Base-by-base conservation (phyloP, 495 filamentous ascomycete genomes). In the Lophiostoma macrostomum region DNA sequence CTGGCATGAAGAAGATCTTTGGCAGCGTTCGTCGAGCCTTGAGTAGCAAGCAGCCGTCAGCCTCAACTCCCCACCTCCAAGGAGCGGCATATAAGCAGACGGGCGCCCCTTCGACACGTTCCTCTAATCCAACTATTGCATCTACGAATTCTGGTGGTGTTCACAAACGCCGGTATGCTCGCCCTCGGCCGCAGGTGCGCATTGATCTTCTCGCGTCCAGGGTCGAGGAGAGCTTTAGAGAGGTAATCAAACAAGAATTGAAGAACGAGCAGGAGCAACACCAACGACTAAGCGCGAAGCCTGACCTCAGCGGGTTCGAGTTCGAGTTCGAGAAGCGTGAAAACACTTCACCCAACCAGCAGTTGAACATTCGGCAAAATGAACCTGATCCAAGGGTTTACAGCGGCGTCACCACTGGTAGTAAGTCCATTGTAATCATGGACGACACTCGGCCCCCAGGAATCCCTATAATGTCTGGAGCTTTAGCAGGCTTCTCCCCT, bases 21-120 rank as follows among this genome's bases (percentile, higher is more conserved):
- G 91, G 91, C 0, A 90, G 85, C 54, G 88, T 97, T 28, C 85
- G 88, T 35, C 86, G 91, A 29, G 91, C 84, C n/a, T 67, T 96
- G 40, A 88, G 90, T 60, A 88, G 79, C 32, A 85, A 81, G 36
- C 61, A 63, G 39, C 50, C 56, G 3, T 54, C 47, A 30, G 58
- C 36, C 56, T 66, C 46, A 34, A 51, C 24, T 31, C 57, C 58
- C 45, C 64, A 38, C 45, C 43, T 43, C 31, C 49, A 38, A 42
- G 44, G 27, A 32, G 19, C 29, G 16, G 29, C 23, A 43, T 53
- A 44, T 44, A 52, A 34, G 35, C 39, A 14, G 12, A 37, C 53
- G 23, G 22, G 4, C 22, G 11, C 32, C 10, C 45, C 58, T 1
- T 39, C 52, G 18, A 38, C 60, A 1, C 47, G 54, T 38, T 42